Conservation (phyloP, 2,329 filamentous ascomycete genomes). For the Talaromyces sp. region DNA sequence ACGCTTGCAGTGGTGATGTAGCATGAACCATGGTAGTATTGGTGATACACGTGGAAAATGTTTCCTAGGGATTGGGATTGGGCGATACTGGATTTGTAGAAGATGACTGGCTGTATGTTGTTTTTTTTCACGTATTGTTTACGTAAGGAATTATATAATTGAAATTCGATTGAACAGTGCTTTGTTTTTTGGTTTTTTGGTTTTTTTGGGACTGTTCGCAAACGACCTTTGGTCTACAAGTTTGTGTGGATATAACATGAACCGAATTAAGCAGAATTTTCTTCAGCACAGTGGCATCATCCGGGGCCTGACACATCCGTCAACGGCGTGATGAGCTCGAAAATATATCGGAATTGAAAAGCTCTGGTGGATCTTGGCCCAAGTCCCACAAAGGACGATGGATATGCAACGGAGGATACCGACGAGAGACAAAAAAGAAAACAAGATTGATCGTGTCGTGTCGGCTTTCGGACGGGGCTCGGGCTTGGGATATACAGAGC, state of each 20-base stretch:
- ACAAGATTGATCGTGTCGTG: background rate
- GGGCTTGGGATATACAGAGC: background rate
- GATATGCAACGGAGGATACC: background rate
- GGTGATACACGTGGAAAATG: background rate
- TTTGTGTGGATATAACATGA: background rate
- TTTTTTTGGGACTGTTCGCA: too few relatives aligned
- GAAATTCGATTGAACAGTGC: too few relatives aligned
- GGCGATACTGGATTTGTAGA: too few relatives aligned
- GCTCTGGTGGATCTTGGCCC: background rate
- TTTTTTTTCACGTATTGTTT: too few relatives aligned
- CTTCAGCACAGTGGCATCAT: background rate
- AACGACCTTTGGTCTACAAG: too few relatives aligned
- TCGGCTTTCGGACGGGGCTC: background rate
- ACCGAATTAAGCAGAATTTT: background rate
- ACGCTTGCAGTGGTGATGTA: background rate
- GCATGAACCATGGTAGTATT: background rate
- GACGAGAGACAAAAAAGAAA: background rate
- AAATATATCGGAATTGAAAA: background rate
- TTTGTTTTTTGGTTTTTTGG: too few relatives aligned
- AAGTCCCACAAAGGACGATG: background rate
- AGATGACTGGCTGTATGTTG: too few relatives aligned
- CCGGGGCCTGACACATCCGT: background rate
- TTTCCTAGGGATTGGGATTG: background rate
- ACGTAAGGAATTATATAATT: too few relatives aligned
- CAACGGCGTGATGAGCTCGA: background rate